Evolutionary conservation across 768 basidiomycete genomes (phyloP).

Genomic region (Termitomyces sp.): DNA sequence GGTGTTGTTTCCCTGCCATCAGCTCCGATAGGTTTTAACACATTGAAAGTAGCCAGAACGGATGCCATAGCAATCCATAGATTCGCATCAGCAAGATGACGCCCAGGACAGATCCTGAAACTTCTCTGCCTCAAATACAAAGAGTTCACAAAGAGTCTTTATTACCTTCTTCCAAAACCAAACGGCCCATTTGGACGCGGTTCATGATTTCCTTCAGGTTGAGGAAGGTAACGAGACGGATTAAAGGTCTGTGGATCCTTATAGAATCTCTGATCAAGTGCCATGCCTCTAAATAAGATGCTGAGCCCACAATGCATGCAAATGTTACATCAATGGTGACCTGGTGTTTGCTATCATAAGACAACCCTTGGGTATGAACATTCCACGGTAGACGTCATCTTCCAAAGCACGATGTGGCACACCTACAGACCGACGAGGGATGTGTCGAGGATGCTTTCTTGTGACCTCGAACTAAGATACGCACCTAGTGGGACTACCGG

Average conservation of each 20-base stretch:
- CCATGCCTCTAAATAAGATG: constrained; percentile 1
- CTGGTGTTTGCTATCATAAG: constrained; percentile 7
- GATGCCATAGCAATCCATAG: background rate
- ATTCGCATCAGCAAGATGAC: background rate
- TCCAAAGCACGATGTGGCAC: constrained; percentile 9
- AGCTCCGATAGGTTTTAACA: background rate
- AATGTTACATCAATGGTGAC: background rate
- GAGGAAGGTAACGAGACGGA: constrained; percentile 5
- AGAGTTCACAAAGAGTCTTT: background rate
- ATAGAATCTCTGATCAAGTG: constrained; percentile 5
- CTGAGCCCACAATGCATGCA: background rate
- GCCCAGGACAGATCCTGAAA: background rate
- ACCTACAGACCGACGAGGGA: background rate
- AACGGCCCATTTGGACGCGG: background rate
- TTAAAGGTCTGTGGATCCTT: background rate
- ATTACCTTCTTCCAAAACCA: constrained; percentile 3
- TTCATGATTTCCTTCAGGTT: background rate
- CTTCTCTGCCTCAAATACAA: background rate
- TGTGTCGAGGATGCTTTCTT: background rate
- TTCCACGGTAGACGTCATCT: background rate
- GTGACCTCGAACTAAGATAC: background rate
- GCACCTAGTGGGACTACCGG: background rate
- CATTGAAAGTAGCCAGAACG: background rate
- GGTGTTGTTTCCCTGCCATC: background rate
- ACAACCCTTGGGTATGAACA: background rate